phyloP scores from a whole-genome alignment of 164 flowering plant genomes.

The Chimonanthus praecox region DNA sequence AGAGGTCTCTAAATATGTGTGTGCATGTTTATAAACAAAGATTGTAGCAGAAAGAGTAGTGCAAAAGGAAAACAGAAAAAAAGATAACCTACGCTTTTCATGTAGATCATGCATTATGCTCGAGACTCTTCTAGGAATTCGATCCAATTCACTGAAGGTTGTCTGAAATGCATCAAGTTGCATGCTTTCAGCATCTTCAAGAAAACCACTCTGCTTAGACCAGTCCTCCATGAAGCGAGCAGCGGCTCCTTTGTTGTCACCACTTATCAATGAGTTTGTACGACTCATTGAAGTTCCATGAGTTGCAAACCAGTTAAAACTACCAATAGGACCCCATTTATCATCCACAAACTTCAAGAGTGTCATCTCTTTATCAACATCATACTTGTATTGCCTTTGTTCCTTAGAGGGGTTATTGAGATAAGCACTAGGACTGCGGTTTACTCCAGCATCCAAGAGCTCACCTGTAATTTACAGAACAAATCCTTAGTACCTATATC shows the following conservation, averaged over 20 bases:
- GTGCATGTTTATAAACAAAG: no score
- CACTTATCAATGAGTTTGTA: conserved; percentile 88
- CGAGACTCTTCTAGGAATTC: conserved; percentile 70
- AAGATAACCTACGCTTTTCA: conserved; percentile 45
- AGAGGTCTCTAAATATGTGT: no score
- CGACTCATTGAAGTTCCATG: conserved; percentile 99
- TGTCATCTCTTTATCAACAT: conserved; percentile 98
- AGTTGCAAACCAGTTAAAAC: conserved; percentile 99
- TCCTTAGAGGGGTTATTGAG: conserved; percentile 84
- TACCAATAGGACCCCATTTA: conserved; percentile 96
- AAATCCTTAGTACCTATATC: background rate
- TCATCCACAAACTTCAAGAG: conserved; percentile 90
- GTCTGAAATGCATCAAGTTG: conserved; percentile 13
- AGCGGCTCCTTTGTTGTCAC: conserved; percentile 98
- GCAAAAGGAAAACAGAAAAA: background rate
- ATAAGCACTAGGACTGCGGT: conserved; percentile 97
- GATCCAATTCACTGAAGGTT: conserved; percentile 9
- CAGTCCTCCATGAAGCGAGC: conserved; percentile 99
- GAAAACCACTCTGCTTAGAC: conserved; percentile 50
- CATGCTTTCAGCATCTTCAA: conserved; percentile 18
- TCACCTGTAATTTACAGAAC: conserved; percentile 54
- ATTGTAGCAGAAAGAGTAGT: background rate
- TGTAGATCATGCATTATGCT: conserved; percentile 43
- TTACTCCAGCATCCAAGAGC: conserved; percentile 80
- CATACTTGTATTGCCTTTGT: conserved; percentile 72